Percentiles rank a stretch among this genome's conserved stretches.
Evolutionary conservation across 2,329 filamentous ascomycete species (phyloP).

Genomic region (Penicillium crustosum): DNA sequence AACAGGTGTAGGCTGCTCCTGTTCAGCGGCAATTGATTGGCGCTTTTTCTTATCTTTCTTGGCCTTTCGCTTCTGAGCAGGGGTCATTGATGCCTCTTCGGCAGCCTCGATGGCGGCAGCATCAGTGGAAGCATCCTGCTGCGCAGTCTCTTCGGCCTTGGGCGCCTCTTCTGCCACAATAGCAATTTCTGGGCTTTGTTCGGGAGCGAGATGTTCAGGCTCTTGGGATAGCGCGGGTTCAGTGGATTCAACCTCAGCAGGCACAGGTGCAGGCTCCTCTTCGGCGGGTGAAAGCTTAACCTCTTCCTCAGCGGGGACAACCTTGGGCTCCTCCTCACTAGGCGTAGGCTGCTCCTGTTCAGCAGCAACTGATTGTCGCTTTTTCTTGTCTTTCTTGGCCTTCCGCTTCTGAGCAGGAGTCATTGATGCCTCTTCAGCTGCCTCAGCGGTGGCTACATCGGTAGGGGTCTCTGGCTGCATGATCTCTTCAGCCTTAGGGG

Average conservation of each 20-base stretch:
- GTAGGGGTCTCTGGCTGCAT: background rate
- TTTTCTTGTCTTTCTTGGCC: slow-evolving; percentile 26
- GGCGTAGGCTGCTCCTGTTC: background rate
- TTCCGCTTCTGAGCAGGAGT: slow-evolving; percentile 21
- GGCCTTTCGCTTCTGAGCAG: slow-evolving; percentile 19
- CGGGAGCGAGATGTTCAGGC: too few species aligned
- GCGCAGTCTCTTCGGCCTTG: background rate
- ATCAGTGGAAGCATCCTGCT: slow-evolving; percentile 1
- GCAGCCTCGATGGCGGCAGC: background rate
- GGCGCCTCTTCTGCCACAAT: background rate
- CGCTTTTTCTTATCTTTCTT: slow-evolving; percentile 27
- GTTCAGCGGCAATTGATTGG: slow-evolving; percentile 10
- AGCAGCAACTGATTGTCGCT: slow-evolving; percentile 15
- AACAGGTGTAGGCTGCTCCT: background rate
- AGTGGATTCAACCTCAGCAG: background rate
- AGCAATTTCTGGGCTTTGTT: background rate
- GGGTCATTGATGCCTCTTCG: slow-evolving; percentile 14
- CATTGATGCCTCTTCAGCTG: slow-evolving; percentile 11
- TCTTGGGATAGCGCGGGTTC: background rate
- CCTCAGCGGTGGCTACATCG: background rate
- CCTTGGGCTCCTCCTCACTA: background rate
- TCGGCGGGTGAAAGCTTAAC: background rate
- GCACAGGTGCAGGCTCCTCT: background rate
- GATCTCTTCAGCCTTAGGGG: background rate
- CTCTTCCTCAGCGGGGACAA: background rate